Base-by-base conservation (phyloP, 768 basidiomycete species). In the Flagelloscypha sp. region DNA sequence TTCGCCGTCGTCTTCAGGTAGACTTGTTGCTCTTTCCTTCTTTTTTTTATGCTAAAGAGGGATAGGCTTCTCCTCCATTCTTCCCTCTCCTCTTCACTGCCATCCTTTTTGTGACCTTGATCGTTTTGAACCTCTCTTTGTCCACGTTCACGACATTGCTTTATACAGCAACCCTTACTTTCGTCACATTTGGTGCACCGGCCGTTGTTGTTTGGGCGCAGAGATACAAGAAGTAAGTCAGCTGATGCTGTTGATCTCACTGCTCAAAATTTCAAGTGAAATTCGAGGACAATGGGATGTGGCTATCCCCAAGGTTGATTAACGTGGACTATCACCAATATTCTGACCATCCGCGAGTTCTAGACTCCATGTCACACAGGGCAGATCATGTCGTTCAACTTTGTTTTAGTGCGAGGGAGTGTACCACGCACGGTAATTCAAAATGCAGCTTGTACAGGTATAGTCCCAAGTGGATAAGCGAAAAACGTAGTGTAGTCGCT, bases 241-340 rank as follows among this genome's bases (percentile, higher is more conserved):
- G 36, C 32, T 18, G 35, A 35, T 21, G 35, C 46, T 46, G 38
- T 40, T 40, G 27, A 32, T 33, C 37, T 16, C 34, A 34, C 39
- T 36, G 22, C 41, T 30, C 30, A 32, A 17, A 17, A 21, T 36
- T 47, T 36, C n/a, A 50, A 90, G 87, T 56, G 85, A 88, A 60
- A 81, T 92, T 54, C 74, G 84, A 41, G 88, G 88, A 7, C 83
- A 86, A 43, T 92, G 88, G 88, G 88, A 92, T 54, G 83, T 84
- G 18, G 87, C 87, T 19, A 71, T 79, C 45, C 87, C 87, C 23
- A 76, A 74, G 57, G 61, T 79, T 30, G 74, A 75, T 51, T 73
- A 56, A 18, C 20, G 8, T 29, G 7, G 8, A 17, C 6, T 18
- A 2, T 3, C 10, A 29, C 41, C 15, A 2, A 20, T 8, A 19